Percentiles rank a stretch among this genome's conserved stretches.
Conservation (phyloP, 495 filamentous ascomycete species). For the Penicillium silybi region DNA sequence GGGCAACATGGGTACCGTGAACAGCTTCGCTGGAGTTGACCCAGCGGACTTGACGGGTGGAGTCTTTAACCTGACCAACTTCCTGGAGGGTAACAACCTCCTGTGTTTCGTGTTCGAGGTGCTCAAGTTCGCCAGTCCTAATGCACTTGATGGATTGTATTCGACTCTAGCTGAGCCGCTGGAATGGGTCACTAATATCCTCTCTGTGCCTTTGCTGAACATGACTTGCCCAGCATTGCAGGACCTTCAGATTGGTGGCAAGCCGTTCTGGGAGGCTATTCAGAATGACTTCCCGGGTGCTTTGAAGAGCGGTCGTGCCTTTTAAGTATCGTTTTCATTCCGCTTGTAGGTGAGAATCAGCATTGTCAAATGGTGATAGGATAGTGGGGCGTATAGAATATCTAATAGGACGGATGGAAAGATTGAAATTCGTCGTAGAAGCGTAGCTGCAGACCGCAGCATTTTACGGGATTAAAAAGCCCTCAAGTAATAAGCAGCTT, state of each 20-base stretch:
- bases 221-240: slow-evolving; percentile 35
- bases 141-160: slow-evolving; percentile 35
- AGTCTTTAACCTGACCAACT: slow-evolving; percentile 36
- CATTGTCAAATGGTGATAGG: too few relatives aligned
- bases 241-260: slow-evolving; percentile 34
- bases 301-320: slow-evolving; percentile 20
- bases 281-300: slow-evolving; percentile 35
- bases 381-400: too few relatives aligned
- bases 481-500: too few relatives aligned
- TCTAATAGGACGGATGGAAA: too few relatives aligned
- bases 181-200: slow-evolving; percentile 22
- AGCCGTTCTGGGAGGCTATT: slow-evolving; percentile 30
- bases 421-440: too few relatives aligned
- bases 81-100: slow-evolving; percentile 45
- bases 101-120: slow-evolving; percentile 45
- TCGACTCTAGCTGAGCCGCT: slow-evolving; percentile 31
- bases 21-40: slow-evolving; percentile 55
- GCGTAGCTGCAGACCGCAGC: too few relatives aligned
- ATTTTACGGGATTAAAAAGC: too few relatives aligned
- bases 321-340: slow-evolving; percentile 8
- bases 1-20: slow-evolving; percentile 53
- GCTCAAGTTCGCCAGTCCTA: slow-evolving; percentile 39
- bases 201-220: slow-evolving; percentile 25
- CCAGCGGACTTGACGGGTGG: slow-evolving; percentile 47
- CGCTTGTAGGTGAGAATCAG: too few relatives aligned